These are phyloP conservation scores for Sordariomycetes sp. DNA, from an alignment of 2,329 filamentous ascomycete species.

Conservation along the genomic window DNA sequence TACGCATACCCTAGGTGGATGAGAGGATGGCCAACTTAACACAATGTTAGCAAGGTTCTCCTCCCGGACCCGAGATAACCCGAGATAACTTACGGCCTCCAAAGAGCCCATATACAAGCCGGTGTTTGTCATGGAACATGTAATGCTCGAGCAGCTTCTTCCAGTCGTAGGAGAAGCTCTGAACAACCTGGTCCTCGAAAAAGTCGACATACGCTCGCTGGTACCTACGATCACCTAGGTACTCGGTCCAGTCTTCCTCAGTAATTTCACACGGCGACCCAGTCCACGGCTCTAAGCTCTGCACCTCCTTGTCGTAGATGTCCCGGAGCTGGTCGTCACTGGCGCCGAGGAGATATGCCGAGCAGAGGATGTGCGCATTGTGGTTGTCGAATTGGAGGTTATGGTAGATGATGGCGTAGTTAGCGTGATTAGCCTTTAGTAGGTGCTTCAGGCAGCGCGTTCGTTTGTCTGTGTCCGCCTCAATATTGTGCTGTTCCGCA, in stretches of 20 bases:
- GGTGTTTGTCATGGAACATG: conserved; percentile 59
- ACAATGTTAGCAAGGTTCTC: conserved; percentile 2
- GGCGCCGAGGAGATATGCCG: conserved; percentile 76
- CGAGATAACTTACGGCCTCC: conserved; percentile 53
- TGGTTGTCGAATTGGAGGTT: conserved; percentile 69
- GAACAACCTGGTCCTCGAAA: conserved; percentile 81
- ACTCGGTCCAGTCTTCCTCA: conserved; percentile 75
- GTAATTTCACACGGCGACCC: conserved; percentile 77
- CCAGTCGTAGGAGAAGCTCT: conserved; percentile 69
- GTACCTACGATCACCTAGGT: conserved; percentile 64
- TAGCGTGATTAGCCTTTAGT: conserved; percentile 81
- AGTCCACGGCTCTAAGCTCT: conserved; percentile 63
- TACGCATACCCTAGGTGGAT: conserved; percentile 92
- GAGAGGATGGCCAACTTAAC: conserved; percentile 71
- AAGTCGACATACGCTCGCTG: conserved; percentile 89
- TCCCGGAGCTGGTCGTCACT: conserved; percentile 57
- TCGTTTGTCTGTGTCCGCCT: conserved; percentile 66
- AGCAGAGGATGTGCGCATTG: conserved; percentile 66
- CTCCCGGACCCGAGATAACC: not conserved
- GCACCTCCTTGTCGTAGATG: conserved; percentile 67
- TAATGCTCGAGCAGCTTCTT: conserved; percentile 63
- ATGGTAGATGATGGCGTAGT: conserved; percentile 73
- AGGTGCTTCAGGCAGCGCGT: conserved; percentile 80
- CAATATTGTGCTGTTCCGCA: conserved; percentile 65
- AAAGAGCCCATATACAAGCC: conserved; percentile 69